Evolutionary conservation across 257 asterid genomes (phyloP).

Genomic region (Solanum infundibuliforme): DNA sequence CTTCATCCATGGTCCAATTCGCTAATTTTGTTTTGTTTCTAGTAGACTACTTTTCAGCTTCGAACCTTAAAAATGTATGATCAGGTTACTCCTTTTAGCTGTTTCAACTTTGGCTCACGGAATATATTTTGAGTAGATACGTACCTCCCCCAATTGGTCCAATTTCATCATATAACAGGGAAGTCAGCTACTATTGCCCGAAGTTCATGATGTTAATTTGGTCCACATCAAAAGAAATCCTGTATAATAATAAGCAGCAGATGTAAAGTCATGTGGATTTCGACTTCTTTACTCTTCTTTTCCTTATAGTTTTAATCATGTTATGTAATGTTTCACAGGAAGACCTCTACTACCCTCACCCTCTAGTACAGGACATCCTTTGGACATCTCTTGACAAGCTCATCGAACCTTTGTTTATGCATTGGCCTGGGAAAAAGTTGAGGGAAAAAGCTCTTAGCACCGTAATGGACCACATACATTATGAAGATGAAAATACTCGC

Average conservation of each 20-base stretch:
- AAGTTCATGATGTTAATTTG: neutral
- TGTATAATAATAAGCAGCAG: neutral
- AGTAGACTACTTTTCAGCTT: neutral
- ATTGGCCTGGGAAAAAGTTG: conserved; percentile 87
- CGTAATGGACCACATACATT: conserved; percentile 83
- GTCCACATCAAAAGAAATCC: neutral
- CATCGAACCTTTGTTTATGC: conserved; percentile 72
- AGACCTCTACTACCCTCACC: conserved; percentile 94
- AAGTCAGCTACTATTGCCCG: neutral
- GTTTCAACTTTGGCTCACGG: neutral
- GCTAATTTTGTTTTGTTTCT: too few species aligned
- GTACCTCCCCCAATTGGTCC: neutral
- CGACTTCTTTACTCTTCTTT: neutral
- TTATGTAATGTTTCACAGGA: conserved; percentile 41
- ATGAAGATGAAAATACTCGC: conserved; percentile 94
- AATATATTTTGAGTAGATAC: neutral
- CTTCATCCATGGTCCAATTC: too few species aligned
- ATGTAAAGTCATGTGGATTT: neutral
- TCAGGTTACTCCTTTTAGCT: neutral
- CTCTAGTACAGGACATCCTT: conserved; percentile 70
- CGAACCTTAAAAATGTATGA: neutral
- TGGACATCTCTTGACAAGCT: conserved; percentile 79
- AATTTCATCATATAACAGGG: neutral
- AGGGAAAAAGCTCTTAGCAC: conserved; percentile 66
- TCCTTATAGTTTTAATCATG: neutral